Evolutionary conservation across 2,329 filamentous ascomycete genomes (phyloP).

Genomic region (Aureobasidium namibiae): DNA sequence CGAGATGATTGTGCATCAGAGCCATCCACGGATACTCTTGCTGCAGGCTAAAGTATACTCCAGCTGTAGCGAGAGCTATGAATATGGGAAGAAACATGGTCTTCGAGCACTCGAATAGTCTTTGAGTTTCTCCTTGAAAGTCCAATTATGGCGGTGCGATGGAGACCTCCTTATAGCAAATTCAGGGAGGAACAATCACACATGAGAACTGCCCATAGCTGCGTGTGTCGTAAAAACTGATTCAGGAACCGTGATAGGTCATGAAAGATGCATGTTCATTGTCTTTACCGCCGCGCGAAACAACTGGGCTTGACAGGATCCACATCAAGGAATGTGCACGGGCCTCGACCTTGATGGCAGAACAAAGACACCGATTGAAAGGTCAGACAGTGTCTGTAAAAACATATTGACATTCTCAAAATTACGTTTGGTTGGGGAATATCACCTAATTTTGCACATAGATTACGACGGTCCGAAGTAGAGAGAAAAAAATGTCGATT

Average conservation of each 20-base stretch:
- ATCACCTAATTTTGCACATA: not conserved
- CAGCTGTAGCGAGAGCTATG: not conserved
- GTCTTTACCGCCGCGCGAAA: not conserved
- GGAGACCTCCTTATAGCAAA: not conserved
- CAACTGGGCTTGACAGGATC: not conserved
- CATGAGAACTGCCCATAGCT: not conserved
- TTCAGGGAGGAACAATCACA: too few relatives aligned
- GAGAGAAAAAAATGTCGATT: not conserved
- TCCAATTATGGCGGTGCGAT: not conserved
- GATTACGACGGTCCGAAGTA: not conserved
- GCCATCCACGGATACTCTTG: not conserved
- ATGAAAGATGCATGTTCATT: not conserved
- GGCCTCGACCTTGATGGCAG: conserved; percentile 8
- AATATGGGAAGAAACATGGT: not conserved
- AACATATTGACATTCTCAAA: too few relatives aligned
- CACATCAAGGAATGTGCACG: not conserved
- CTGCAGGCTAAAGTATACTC: not conserved
- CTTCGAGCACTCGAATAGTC: not conserved
- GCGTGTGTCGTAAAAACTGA: not conserved
- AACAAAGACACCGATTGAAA: not conserved
- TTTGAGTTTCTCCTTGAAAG: not conserved
- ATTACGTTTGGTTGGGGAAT: too few relatives aligned
- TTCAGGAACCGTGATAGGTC: not conserved
- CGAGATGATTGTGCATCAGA: not conserved
- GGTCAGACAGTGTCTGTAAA: too few relatives aligned